A percentile compares a stretch with the other conserved stretches of the same genome.
phyloP scores from a whole-genome alignment of 31 red algal species.

The Endocladia muricata region DNA sequence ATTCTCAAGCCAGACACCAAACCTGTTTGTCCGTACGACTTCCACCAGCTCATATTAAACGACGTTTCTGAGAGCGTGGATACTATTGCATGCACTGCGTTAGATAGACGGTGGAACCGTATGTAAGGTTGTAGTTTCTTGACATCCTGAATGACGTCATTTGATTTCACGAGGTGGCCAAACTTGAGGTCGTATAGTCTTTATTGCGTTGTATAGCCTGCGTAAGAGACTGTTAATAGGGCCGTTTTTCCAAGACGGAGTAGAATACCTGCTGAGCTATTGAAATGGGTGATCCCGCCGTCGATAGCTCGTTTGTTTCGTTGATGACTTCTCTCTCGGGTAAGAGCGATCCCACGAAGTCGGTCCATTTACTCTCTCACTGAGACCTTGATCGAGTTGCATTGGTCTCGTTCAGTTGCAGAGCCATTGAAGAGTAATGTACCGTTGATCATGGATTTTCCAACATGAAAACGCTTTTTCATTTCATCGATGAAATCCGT shows the following conservation, averaged over 20 bases:
- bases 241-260: conserved; percentile 8
- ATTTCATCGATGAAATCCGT: not conserved
- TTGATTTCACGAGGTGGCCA: not conserved
- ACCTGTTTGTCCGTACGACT: conserved; percentile 5
- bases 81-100: not conserved
- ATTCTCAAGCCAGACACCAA: not conserved
- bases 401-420: not conserved
- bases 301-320: not conserved
- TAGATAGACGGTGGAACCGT: not conserved
- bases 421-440: conserved; percentile 18
- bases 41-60: not conserved
- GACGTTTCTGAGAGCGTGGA: not conserved
- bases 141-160: not conserved
- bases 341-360: conserved; percentile 11
- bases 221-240: conserved; percentile 2
- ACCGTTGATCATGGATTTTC: not conserved
- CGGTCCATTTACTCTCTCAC: conserved; percentile 12
- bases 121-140: not conserved
- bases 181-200: not conserved
- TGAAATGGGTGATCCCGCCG: not conserved
- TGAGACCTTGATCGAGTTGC: conserved; percentile 1
- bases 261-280: conserved; percentile 2
- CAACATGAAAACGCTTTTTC: not conserved
- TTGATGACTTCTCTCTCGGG: not conserved
- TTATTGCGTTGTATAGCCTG: conserved; percentile 15